Percentiles rank a stretch among this genome's conserved stretches.
These are phyloP conservation scores for Trifolium fragiferum DNA, from an alignment of 306 rosid species.

Conservation along the genomic window DNA sequence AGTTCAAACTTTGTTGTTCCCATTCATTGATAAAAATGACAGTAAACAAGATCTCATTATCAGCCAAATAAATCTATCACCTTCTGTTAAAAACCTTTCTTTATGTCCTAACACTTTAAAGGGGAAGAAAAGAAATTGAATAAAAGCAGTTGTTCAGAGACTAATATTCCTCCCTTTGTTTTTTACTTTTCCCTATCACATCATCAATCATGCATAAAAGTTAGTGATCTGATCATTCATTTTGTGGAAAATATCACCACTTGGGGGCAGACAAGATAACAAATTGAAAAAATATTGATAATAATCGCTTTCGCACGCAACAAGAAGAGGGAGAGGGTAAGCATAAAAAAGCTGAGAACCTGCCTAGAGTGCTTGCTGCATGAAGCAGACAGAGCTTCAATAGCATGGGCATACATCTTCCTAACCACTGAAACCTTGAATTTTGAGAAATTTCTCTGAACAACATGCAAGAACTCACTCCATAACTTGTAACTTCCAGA, in stretches of 20 bases:
- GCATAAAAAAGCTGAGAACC: conserved; percentile 70
- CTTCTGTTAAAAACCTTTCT: background rate
- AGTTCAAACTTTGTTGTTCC: conserved; percentile 26
- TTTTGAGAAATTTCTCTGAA: conserved; percentile 90
- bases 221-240: conserved; percentile 26
- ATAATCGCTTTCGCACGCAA: background rate
- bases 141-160: conserved; percentile 12
- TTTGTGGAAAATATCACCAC: conserved; percentile 20
- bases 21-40: conserved; percentile 14
- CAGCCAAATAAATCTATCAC: background rate
- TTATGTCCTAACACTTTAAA: background rate
- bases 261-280: conserved; percentile 9
- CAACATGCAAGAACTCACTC: conserved; percentile 82
- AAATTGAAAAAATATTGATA: conserved; percentile 34
- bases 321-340: conserved; percentile 33
- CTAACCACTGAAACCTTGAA: conserved; percentile 91
- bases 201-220: conserved; percentile 1
- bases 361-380: conserved; percentile 92
- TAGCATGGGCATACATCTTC: conserved; percentile 87
- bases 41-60: conserved; percentile 26
- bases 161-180: conserved; percentile 21
- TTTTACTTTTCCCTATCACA: conserved; percentile 6
- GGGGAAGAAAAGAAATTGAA: background rate
- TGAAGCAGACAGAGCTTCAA: conserved; percentile 89
- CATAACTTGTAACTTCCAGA: conserved; percentile 78